Base-by-base conservation (phyloP, 352 stramenopile genomes). In the Phytophthora foliorum region DNA sequence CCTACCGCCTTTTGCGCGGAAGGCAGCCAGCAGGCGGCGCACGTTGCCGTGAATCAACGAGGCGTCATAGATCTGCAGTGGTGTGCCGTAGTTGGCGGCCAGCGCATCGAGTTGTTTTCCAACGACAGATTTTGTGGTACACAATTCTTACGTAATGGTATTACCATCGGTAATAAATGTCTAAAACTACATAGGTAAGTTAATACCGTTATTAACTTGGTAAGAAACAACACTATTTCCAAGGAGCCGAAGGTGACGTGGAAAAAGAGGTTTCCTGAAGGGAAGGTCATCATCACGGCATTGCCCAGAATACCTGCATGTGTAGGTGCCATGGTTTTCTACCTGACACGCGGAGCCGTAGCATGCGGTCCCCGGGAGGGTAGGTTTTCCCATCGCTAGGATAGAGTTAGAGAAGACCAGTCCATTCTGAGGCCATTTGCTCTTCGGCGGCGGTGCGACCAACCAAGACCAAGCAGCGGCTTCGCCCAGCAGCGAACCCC, bases 61-160 rank as follows among this genome's bases (percentile, higher is more conserved):
- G 64, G 94, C 90, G 66, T 96, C 88, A 73, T 97, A 97, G 57
- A 97, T 62, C 82, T 97, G 90, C 72, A 96, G 80, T 44, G 90
- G 90, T 22, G 90, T 97, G 68, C 83, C 90, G 63, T 93, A 95
- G 22, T 77, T 88, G 27, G 75, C 78, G 38, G 79, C 82, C n/a
- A 97, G 83, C 57, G 79, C 51, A 64, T 94, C 85, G n/a, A n/a
- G n/a, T n/a, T n/a, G n/a, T n/a, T n/a, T n/a, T n/a, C n/a, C n/a
- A n/a, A n/a, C n/a, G n/a, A n/a, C n/a, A n/a, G n/a, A n/a, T n/a
- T n/a, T n/a, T n/a, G n/a, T n/a, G n/a, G n/a, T n/a, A n/a, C n/a
- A n/a, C n/a, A n/a, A n/a, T n/a, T n/a, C n/a, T n/a, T n/a, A n/a
- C n/a, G n/a, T n/a, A n/a, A n/a, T n/a, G n/a, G n/a, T n/a, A n/a